These are phyloP conservation scores for Tetrastigma voinierianum DNA, from an alignment of 164 flowering plant species.

Conservation along the genomic window DNA sequence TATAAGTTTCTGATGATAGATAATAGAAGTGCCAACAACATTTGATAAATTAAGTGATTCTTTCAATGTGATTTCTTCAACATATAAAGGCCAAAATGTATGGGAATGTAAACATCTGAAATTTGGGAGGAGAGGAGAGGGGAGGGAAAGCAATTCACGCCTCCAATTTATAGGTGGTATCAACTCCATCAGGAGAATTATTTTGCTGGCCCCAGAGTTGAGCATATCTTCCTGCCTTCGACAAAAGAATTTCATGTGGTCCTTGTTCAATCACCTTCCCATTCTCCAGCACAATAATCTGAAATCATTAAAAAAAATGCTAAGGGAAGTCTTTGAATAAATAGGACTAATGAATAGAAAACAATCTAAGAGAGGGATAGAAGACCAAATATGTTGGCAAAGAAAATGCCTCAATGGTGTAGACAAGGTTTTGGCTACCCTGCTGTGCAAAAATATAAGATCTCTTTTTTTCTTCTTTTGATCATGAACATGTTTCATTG, in stretches of 20 bases:
- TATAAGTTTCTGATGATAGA: too few species aligned
- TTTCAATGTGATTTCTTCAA: background rate
- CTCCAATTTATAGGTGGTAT: constrained; percentile 42
- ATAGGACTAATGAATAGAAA: background rate
- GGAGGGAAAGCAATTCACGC: constrained; percentile 7
- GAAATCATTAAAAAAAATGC: constrained; percentile 10
- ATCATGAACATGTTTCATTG: too few species aligned
- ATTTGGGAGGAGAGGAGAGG: background rate
- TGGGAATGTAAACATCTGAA: background rate
- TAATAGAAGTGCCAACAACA: too few species aligned
- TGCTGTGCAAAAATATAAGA: too few species aligned
- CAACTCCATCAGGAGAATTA: constrained; percentile 50
- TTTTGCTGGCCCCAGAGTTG: constrained; percentile 98
- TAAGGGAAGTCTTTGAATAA: background rate
- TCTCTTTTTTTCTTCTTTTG: too few species aligned
- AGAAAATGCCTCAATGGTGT: too few species aligned
- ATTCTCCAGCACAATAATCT: constrained; percentile 92
- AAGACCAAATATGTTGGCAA: too few species aligned
- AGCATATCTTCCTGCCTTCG: constrained; percentile 81
- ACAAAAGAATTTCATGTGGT: constrained; percentile 75
- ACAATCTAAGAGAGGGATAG: too few species aligned
- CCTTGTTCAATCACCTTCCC: constrained; percentile 96
- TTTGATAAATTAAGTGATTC: too few species aligned
- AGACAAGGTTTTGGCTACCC: too few species aligned
- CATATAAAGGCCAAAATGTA: background rate